A percentile compares a stretch with the other conserved stretches of the same genome.
phyloP scores from a whole-genome alignment of 2,329 filamentous ascomycete species.

The Aspergillus tanneri region DNA sequence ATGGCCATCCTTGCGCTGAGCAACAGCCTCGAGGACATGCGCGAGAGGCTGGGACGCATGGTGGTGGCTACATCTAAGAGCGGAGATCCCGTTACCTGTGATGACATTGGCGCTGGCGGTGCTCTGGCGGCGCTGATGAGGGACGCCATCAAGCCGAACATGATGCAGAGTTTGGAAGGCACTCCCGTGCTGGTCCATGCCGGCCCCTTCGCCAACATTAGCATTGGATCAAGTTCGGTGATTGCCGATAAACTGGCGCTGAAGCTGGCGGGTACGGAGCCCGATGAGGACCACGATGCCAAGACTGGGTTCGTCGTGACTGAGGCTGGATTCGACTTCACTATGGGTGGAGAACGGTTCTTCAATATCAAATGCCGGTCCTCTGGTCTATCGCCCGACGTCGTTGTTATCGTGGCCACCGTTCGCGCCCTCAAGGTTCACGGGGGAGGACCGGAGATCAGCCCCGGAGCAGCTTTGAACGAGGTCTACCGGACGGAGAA shows the following conservation, averaged over 20 bases:
- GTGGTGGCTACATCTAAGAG: conserved; percentile 82
- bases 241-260: conserved; percentile 92
- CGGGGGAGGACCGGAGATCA: conserved; percentile 90
- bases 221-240: conserved; percentile 93
- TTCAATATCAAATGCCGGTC: conserved; percentile 99
- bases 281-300: conserved; percentile 76
- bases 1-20: conserved; percentile 97
- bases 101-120: conserved; percentile 90
- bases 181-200: conserved; percentile 98
- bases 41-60: conserved; percentile 91
- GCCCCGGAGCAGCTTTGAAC: conserved; percentile 78
- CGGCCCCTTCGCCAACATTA: conserved; percentile 97
- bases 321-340: conserved; percentile 98
- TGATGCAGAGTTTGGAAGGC: conserved; percentile 97
- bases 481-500: conserved; percentile 93
- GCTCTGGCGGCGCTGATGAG: conserved; percentile 93
- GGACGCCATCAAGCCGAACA: conserved; percentile 97
- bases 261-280: conserved; percentile 92
- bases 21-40: conserved; percentile 82
- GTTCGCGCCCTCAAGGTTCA: conserved; percentile 96
- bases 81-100: conserved; percentile 91
- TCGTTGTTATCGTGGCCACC: conserved; percentile 91
- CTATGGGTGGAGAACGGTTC: conserved; percentile 98
- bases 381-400: conserved; percentile 87
- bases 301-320: conserved; percentile 94